Conservation (phyloP, 2,329 filamentous ascomycete species). For the Claviceps quebecensis region DNA sequence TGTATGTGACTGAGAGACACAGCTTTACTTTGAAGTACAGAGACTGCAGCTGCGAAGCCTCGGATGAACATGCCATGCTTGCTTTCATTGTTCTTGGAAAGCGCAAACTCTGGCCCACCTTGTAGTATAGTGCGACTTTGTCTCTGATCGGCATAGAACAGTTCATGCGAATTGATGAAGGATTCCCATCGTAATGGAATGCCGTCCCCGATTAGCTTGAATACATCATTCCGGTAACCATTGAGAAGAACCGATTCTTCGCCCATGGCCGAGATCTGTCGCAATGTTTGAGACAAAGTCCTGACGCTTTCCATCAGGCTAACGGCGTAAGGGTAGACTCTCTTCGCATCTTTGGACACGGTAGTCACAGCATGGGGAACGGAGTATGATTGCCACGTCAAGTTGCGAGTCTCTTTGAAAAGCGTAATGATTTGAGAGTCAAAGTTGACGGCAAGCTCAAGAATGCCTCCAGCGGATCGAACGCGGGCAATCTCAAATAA, state of each 20-base stretch:
- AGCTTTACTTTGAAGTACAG: slow-evolving; percentile 78
- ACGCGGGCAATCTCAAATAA: slow-evolving; percentile 84
- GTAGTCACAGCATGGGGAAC: slow-evolving; percentile 91
- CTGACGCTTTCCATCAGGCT: slow-evolving; percentile 98
- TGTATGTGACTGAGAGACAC: slow-evolving; percentile 66
- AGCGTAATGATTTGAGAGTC: slow-evolving; percentile 92
- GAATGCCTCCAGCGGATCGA: slow-evolving; percentile 73
- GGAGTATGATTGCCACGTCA: slow-evolving; percentile 87
- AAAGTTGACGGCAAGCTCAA: slow-evolving; percentile 91
- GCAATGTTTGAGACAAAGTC: slow-evolving; percentile 76
- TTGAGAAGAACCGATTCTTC: slow-evolving; percentile 78
- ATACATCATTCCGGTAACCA: slow-evolving; percentile 84
- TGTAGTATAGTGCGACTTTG: slow-evolving; percentile 31
- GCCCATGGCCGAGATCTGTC: slow-evolving; percentile 71
- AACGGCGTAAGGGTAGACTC: slow-evolving; percentile 94
- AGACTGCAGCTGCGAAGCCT: slow-evolving; percentile 78
- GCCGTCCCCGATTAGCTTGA: slow-evolving; percentile 70
- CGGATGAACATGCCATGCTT: slow-evolving; percentile 95
- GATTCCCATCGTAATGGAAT: slow-evolving; percentile 92
- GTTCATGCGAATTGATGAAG: slow-evolving; percentile 91
- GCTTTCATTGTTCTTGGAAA: slow-evolving; percentile 55
- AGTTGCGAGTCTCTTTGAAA: slow-evolving; percentile 95
- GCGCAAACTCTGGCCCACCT: slow-evolving; percentile 24
- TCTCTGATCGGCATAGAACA: slow-evolving; percentile 46
- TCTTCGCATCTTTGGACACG: slow-evolving; percentile 95